Conservation (phyloP, 2,329 filamentous ascomycete genomes). For the Penicillium sp. region DNA sequence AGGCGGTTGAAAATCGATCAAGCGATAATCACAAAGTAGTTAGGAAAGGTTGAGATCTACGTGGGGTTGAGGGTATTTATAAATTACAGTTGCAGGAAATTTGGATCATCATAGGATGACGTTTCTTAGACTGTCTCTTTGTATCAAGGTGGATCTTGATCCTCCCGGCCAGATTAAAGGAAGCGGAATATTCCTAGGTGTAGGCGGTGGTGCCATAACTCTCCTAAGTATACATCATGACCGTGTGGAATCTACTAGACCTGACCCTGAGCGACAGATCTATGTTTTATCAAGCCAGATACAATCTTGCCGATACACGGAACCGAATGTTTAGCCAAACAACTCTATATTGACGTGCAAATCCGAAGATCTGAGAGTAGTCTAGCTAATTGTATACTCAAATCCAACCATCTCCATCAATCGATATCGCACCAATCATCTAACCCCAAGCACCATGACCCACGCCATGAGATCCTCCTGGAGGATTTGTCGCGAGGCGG, state of each 20-base stretch:
- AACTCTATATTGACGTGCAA: slow-evolving; percentile 5
- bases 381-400: slow-evolving; percentile 3
- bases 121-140: not conserved
- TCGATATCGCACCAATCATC: not conserved
- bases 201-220: not conserved
- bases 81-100: not conserved
- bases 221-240: not conserved
- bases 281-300: not conserved
- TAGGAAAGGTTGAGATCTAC: not conserved
- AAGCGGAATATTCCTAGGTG: not conserved
- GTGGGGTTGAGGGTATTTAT: not conserved
- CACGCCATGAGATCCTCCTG: not conserved
- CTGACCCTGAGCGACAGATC: not conserved
- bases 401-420: not conserved
- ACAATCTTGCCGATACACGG: not conserved
- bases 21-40: too few relatives aligned
- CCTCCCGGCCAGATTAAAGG: too few relatives aligned
- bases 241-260: not conserved
- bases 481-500: not conserved
- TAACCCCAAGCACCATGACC: not conserved
- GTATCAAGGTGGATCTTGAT: not conserved
- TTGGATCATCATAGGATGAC: not conserved
- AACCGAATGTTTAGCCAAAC: not conserved
- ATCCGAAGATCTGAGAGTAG: slow-evolving; percentile 1
- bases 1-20: not conserved